Evolutionary conservation across 129 eudicot genomes (phyloP).

Genomic region (Lactuca saligna): DNA sequence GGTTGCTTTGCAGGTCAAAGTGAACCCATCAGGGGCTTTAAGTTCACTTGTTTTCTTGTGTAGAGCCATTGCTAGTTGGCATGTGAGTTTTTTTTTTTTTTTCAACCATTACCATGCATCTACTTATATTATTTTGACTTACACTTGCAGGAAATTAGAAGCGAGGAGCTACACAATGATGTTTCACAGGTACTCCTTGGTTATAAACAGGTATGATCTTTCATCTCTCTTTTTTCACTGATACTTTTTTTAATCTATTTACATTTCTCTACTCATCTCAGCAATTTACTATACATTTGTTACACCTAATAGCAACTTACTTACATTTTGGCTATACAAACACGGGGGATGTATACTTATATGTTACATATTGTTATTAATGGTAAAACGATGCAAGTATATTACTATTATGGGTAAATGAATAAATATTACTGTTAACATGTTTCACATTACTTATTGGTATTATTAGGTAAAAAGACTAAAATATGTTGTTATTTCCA

Average conservation of each 20-base stretch:
- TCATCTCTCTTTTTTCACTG: not conserved
- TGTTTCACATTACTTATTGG: too few species aligned
- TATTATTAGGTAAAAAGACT: too few species aligned
- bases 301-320: too few species aligned
- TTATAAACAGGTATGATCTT: conserved; percentile 78
- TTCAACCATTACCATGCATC: too few species aligned
- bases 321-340: too few species aligned
- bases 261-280: too few species aligned
- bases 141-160: conserved; percentile 72
- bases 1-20: conserved; percentile 66
- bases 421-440: too few species aligned
- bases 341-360: too few species aligned
- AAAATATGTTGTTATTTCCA: not conserved
- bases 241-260: not conserved
- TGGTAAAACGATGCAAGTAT: too few species aligned
- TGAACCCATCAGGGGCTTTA: conserved; percentile 86
- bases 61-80: conserved; percentile 99
- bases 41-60: conserved; percentile 82
- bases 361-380: too few species aligned
- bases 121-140: not conserved
- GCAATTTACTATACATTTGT: too few species aligned
- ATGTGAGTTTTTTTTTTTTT: conserved; percentile 41
- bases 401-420: too few species aligned
- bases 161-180: conserved; percentile 83
- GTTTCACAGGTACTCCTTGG: conserved; percentile 85